Evolutionary conservation across 768 basidiomycete species (phyloP).

Genomic region (Trametes elegans): DNA sequence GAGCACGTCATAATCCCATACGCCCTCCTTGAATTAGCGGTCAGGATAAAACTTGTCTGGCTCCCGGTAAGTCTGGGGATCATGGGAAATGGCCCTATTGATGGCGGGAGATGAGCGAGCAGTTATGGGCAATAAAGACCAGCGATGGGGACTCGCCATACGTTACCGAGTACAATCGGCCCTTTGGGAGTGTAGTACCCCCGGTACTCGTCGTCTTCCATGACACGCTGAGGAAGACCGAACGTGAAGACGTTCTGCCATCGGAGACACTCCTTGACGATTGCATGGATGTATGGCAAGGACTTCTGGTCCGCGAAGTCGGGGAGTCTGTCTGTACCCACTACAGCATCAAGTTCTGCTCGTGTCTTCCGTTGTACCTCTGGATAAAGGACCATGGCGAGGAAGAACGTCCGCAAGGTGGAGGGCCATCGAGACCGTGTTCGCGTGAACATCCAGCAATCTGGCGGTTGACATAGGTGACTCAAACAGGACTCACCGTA

Average conservation of each 20-base stretch:
- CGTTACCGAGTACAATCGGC: constrained; percentile 15
- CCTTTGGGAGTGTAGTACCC: constrained; percentile 39
- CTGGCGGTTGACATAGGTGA: too few relatives aligned
- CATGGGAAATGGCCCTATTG: constrained; percentile 28
- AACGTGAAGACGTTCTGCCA: constrained; percentile 15
- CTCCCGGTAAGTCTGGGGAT: constrained; percentile 23
- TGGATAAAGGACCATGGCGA: constrained; percentile 14
- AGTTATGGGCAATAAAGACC: too few relatives aligned
- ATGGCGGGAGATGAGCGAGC: too few relatives aligned
- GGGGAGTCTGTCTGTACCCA: constrained; percentile 13
- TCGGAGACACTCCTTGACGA: constrained; percentile 19
- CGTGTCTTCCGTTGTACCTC: constrained; percentile 13
- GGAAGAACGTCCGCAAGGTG: constrained; percentile 6
- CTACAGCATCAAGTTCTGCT: constrained; percentile 17
- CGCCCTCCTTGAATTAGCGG: constrained; percentile 9
- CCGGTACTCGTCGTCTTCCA: constrained; percentile 38
- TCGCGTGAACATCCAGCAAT: neutral
- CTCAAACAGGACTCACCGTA: constrained; percentile 2
- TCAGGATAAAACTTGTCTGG: constrained; percentile 26
- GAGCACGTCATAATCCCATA: neutral
- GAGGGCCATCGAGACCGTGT: constrained; percentile 12
- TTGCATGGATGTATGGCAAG: constrained; percentile 17
- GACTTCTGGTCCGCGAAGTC: constrained; percentile 10
- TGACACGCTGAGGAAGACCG: constrained; percentile 30
- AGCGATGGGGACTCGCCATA: constrained; percentile 4